Base-by-base conservation (phyloP, 75 land plant genomes). In the Picea sitchensis region DNA sequence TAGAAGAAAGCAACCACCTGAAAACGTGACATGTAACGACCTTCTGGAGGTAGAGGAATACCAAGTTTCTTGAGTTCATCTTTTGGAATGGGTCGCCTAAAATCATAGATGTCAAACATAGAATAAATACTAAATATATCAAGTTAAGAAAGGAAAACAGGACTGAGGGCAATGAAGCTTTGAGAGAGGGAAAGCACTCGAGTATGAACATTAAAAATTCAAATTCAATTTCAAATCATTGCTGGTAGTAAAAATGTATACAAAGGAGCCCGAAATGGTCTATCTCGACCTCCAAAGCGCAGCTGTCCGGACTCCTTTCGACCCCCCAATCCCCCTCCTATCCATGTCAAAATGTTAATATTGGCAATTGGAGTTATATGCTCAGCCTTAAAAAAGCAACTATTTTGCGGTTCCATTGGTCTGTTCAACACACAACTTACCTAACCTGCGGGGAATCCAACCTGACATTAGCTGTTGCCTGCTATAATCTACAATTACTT, bases 271-370 rank as follows among this genome's bases (percentile, higher is more conserved):
- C 96, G 87, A 83, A 96, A 97, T 76, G 99, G 98, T 57, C 98
- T 92, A 65, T 95, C 99, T 58, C 99, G 88, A 32, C 99, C 99
- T 60, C 99, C 99, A 91, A 95, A 97, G 14, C 99, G 92, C 60
- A 97, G 92, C 62, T 97, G 99, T n/a, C 99, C 99, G 34, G 98
- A 97, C 75, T 97, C 99, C 71, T 97, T 97, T 72, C 81, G 89
- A 15, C 99, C 99, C n/a, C 99, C 98, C 65, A 95, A 89, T 44
- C 99, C 99, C 15, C 99, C 99, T 76, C 99, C 99, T 95, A 76
- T 31, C 18, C 54, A 79, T 36, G 14, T 31, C 13, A 62, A 61
- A 77, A 60, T 36, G 41, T 36, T 14, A 60, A 1, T 18, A 32
- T 76, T 54, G 51, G 56, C 38, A 32, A 83, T 56, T 17, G 36